Percentiles rank a stretch among this genome's conserved stretches.
Evolutionary conservation across 2,329 filamentous ascomycete genomes (phyloP).

Genomic region (Neopestalotiopsis sp.): DNA sequence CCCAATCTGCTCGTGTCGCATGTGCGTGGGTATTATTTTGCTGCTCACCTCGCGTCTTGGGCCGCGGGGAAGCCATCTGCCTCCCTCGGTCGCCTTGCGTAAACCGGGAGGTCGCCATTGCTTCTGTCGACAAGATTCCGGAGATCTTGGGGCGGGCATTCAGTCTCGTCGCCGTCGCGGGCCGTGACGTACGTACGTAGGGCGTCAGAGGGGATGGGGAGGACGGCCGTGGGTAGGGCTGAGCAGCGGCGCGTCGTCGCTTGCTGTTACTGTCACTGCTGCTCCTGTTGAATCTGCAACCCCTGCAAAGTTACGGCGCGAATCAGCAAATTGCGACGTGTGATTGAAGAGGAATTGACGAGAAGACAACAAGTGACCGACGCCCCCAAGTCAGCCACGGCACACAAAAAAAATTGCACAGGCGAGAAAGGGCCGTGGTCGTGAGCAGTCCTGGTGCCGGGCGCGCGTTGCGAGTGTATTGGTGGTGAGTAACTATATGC

Average conservation of each 20-base stretch:
- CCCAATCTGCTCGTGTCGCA: constrained; percentile 2
- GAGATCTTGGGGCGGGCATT: constrained; percentile 5
- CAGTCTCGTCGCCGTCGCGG: background rate
- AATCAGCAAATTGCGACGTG: constrained; percentile 2
- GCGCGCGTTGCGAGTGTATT: background rate
- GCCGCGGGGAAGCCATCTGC: constrained; percentile 41
- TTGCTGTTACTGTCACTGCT: background rate
- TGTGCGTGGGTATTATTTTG: constrained; percentile 14
- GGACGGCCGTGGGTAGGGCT: background rate
- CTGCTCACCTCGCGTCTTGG: constrained; percentile 40
- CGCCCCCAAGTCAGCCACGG: background rate
- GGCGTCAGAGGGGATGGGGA: background rate
- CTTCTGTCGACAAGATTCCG: constrained; percentile 15
- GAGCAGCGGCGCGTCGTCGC: constrained; percentile 14
- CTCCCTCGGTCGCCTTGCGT: constrained; percentile 36
- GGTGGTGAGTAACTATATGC: background rate
- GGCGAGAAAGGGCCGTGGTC: background rate
- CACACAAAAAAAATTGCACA: background rate
- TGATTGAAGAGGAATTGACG: background rate
- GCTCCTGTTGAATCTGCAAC: constrained; percentile 18
- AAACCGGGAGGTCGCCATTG: constrained; percentile 39
- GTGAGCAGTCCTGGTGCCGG: background rate
- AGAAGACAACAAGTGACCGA: background rate
- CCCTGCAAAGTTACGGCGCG: constrained; percentile 6
- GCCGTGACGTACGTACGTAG: constrained; percentile 5